Evolutionary conservation across 352 stramenopile species (phyloP).

Genomic region (Pythium aristosporum): DNA sequence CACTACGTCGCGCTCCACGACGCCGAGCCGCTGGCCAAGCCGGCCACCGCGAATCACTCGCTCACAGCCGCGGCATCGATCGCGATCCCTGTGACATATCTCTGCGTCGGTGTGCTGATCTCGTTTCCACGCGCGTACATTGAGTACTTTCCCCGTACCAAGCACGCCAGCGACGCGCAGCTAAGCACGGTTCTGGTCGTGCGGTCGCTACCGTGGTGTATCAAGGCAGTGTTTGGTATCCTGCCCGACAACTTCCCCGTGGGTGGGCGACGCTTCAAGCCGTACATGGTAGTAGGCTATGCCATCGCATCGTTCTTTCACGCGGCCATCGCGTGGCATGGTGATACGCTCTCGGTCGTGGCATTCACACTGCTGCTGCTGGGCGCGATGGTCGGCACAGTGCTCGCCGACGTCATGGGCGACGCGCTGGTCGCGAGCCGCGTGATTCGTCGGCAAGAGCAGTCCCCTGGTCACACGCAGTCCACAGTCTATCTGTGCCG

Average conservation of each 20-base stretch:
- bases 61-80: constrained; percentile 53
- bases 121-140: constrained; percentile 72
- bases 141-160: constrained; percentile 66
- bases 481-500: constrained; percentile 77
- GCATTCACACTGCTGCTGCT: constrained; percentile 72
- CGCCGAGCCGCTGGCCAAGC: constrained; percentile 7
- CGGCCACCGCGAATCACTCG: constrained; percentile 21
- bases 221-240: constrained; percentile 79
- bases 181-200: constrained; percentile 70
- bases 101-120: constrained; percentile 69
- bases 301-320: constrained; percentile 59
- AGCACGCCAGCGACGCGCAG: constrained; percentile 65
- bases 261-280: constrained; percentile 58
- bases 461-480: constrained; percentile 44
- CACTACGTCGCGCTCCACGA: constrained; percentile 20
- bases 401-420: constrained; percentile 84
- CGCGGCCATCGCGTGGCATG: constrained; percentile 38
- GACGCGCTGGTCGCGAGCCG: constrained; percentile 68
- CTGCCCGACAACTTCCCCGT: constrained; percentile 68
- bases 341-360: constrained; percentile 44
- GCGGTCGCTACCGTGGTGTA: constrained; percentile 67
- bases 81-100: constrained; percentile 77
- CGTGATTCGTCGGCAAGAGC: constrained; percentile 47
- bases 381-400: constrained; percentile 66
- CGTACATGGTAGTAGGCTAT: constrained; percentile 73